Evolutionary conservation across 768 basidiomycete species (phyloP).

Genomic region (Leccinum boreale): DNA sequence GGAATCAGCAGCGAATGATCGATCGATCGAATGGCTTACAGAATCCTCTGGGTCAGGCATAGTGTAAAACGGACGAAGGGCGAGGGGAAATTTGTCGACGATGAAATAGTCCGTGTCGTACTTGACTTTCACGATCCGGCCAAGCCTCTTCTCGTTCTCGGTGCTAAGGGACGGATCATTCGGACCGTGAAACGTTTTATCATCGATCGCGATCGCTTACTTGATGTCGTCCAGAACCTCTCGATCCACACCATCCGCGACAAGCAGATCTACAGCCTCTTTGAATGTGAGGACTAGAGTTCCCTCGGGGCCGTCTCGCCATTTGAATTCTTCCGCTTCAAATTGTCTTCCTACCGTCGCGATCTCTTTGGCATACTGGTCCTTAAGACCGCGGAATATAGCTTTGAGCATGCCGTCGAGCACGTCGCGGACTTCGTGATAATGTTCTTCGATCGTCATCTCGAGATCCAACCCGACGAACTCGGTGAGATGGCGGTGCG

Average conservation of each 20-base stretch:
- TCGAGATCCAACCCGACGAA: constrained; percentile 99
- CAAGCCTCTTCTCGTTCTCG: constrained; percentile 92
- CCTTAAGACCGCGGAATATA: constrained; percentile 82
- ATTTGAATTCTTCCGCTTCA: constrained; percentile 95
- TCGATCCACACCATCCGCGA: constrained; percentile 79
- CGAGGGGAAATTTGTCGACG: constrained; percentile 98
- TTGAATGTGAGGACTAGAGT: constrained; percentile 83
- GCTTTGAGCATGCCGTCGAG: constrained; percentile 82
- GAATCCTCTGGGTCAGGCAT: constrained; percentile 96
- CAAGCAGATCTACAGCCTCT: constrained; percentile 84
- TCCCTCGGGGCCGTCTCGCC: constrained; percentile 63
- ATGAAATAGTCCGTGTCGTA: constrained; percentile 99
- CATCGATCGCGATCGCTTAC: constrained; percentile 37
- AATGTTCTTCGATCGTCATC: constrained; percentile 98
- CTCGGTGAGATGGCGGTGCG: constrained; percentile 97
- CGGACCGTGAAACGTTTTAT: neutral
- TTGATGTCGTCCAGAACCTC: constrained; percentile 87
- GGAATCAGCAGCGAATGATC: neutral
- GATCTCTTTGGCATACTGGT: constrained; percentile 79
- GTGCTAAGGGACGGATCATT: constrained; percentile 54
- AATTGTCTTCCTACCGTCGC: constrained; percentile 80
- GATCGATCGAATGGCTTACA: constrained; percentile 41
- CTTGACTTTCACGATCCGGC: constrained; percentile 84
- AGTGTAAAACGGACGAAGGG: constrained; percentile 96
- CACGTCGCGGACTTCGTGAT: constrained; percentile 94